These are phyloP conservation scores for Byssochlamys sp. DNA, from an alignment of 2,329 filamentous ascomycete genomes.

Conservation along the genomic window DNA sequence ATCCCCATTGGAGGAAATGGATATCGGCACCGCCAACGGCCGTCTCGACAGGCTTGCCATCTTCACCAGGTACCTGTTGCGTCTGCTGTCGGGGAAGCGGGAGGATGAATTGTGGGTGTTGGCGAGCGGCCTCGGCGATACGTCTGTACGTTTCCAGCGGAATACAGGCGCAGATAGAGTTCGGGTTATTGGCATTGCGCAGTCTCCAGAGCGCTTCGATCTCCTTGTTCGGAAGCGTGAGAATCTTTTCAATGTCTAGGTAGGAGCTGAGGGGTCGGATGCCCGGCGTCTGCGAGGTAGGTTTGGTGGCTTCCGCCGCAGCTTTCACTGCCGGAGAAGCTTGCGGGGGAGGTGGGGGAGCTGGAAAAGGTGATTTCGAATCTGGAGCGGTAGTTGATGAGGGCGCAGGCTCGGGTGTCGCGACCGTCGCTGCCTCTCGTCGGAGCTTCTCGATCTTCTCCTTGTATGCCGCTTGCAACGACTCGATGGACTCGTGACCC, in stretches of 20 bases:
- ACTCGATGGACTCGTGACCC: conserved; percentile 50
- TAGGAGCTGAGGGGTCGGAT: conserved; percentile 58
- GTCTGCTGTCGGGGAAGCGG: conserved; percentile 53
- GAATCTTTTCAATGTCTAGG: conserved; percentile 71
- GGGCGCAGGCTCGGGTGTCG: conserved; percentile 36
- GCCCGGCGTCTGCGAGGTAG: conserved; percentile 33
- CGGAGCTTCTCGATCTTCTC: conserved; percentile 69
- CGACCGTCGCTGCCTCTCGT: conserved; percentile 53
- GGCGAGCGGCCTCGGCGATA: conserved; percentile 61
- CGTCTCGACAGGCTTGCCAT: conserved; percentile 13
- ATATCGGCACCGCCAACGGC: conserved; percentile 63
- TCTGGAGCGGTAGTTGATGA: conserved; percentile 10
- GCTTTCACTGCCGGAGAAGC: conserved; percentile 13
- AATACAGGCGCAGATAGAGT: conserved; percentile 75
- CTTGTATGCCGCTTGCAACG: conserved; percentile 69
- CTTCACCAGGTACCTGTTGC: conserved; percentile 13
- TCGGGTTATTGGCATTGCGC: conserved; percentile 62
- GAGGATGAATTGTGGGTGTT: conserved; percentile 79
- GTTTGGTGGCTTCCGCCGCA: conserved; percentile 27
- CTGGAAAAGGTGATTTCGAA: conserved; percentile 3
- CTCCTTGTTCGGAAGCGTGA: conserved; percentile 64
- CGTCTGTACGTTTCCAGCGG: conserved; percentile 61
- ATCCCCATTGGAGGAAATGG: conserved; percentile 93
- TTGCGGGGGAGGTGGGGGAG: conserved; percentile 1
- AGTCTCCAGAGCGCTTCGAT: conserved; percentile 84